A percentile compares a stretch with the other conserved stretches of the same genome.
Evolutionary conservation across 345 rosid species (phyloP).

Genomic region (Raphanus sativus): DNA sequence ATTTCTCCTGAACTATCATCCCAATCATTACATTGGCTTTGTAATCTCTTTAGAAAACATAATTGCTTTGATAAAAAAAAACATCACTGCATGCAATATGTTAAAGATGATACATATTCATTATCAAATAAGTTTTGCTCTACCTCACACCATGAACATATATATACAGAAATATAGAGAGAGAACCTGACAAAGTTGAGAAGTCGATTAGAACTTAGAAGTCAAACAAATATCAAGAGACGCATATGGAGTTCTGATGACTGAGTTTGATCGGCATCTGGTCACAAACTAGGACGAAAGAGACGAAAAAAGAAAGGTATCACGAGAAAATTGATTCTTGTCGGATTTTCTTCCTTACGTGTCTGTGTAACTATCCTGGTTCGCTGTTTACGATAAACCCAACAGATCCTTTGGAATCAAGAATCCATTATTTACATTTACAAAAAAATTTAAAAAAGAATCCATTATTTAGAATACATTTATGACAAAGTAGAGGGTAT

Average conservation of each 20-base stretch:
- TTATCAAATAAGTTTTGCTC: neutral
- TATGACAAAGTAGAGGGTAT: constrained; percentile 2
- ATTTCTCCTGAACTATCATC: constrained; percentile 1
- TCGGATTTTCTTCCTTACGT: constrained; percentile 13
- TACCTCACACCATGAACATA: constrained; percentile 16
- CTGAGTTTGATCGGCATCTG: constrained; percentile 7
- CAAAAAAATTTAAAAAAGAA: neutral
- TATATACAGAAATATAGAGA: neutral
- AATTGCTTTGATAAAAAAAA: constrained; percentile 18
- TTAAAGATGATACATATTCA: neutral
- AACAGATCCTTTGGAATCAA: constrained; percentile 13
- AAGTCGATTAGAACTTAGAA: constrained; percentile 17
- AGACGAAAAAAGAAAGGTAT: neutral
- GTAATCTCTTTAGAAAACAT: constrained; percentile 12
- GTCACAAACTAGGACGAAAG: neutral
- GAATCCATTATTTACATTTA: neutral
- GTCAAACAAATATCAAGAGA: constrained; percentile 34
- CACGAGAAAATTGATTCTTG: constrained; percentile 1
- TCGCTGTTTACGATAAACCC: constrained; percentile 22
- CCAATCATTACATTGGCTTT: constrained; percentile 5
- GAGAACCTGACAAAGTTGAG: constrained; percentile 26
- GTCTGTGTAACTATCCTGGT: neutral
- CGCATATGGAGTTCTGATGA: neutral
- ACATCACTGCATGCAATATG: constrained; percentile 38
- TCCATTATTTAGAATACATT: neutral